Base-by-base conservation (phyloP, 1,139 yeast species). In the Blastobotrys raffinosifermentans region DNA sequence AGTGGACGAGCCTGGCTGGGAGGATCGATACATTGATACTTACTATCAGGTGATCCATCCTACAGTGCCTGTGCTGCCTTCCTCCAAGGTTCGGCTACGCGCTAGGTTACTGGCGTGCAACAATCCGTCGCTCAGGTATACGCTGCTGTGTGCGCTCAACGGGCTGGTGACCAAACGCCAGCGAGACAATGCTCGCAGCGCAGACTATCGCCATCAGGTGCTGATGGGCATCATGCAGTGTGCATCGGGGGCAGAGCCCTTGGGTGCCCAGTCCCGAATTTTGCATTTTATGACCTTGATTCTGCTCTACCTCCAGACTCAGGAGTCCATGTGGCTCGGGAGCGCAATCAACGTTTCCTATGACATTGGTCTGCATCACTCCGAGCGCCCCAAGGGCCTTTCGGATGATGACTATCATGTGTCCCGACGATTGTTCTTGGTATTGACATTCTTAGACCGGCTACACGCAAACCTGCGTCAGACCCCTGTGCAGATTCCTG, bases 11-110 rank as follows among this genome's bases (percentile, higher is more conserved):
- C 46, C 53, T 11, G 52, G 50, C 16, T 57, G 62, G 58, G 58
- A 58, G 40, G 64, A 63, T 29, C 48, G 54, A 13, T 54, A 49
- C 29, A 52, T 66, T 29, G 66, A 61, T 44, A 46, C 52, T 19
- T 66, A 66, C 44, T 66, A 64, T 46, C 55, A 56, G 40, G 49
- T 52, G 26, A 54, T 64, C 37, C 70, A 66, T 41, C 66, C 66
- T 6, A 49, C 60, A n/a, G 49, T 65, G 37, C 70, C 70, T 4
- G 43, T 66, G 18, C 53, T 66, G 29, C 66, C 67, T 3, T 57
- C 61, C 22, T 51, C 58, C 21, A 51, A 54, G 19, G 49, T 53
- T 7, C 55, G 56, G 31, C 53, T 63, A 17, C 48, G 57, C 19
- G 46, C 50, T n/a, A 46, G 60, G 31, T 45, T 65, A 29, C 49